Conservation (phyloP, 345 rosid genomes). For the Eutrema heterophyllum region DNA sequence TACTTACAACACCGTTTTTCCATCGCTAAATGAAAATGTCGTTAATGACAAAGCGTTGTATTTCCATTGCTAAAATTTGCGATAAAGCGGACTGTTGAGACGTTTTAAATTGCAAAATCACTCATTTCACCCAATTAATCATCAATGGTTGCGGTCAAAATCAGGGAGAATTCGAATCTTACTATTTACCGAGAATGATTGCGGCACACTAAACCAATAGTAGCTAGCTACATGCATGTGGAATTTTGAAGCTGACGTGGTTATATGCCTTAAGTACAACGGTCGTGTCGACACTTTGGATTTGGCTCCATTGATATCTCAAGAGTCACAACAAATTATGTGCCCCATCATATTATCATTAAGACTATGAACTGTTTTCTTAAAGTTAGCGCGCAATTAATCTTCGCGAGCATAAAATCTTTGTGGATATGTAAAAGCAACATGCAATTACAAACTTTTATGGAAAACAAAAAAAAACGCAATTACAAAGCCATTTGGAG, state of each 20-base stretch:
- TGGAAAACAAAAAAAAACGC: too few species aligned
- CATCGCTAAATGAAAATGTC: too few species aligned
- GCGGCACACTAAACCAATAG: neutral
- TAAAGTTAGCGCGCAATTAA: neutral
- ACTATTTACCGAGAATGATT: neutral
- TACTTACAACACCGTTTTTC: neutral
- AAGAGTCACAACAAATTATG: slow-evolving; percentile 19
- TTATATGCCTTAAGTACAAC: slow-evolving; percentile 14
- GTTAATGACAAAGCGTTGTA: neutral
- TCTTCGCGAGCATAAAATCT: neutral
- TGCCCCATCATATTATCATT: neutral
- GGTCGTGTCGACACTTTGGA: slow-evolving; percentile 21
- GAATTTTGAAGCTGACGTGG: slow-evolving; percentile 13
- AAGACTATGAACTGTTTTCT: slow-evolving; percentile 5
- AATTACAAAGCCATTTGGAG: too few species aligned
- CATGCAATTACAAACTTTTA: neutral
- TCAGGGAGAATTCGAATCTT: neutral
- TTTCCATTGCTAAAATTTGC: neutral
- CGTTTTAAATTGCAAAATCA: neutral
- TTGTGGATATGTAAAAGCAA: neutral
- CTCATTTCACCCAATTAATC: neutral
- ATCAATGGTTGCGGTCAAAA: neutral
- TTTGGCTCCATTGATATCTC: slow-evolving; percentile 19
- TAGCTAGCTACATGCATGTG: neutral
- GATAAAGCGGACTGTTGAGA: neutral